Evolutionary conservation across 1,284 basidiomycete genomes (phyloP), one percentile per base, ranked within the genome.

Genomic region (Papiliotrema flavescens): DNA sequence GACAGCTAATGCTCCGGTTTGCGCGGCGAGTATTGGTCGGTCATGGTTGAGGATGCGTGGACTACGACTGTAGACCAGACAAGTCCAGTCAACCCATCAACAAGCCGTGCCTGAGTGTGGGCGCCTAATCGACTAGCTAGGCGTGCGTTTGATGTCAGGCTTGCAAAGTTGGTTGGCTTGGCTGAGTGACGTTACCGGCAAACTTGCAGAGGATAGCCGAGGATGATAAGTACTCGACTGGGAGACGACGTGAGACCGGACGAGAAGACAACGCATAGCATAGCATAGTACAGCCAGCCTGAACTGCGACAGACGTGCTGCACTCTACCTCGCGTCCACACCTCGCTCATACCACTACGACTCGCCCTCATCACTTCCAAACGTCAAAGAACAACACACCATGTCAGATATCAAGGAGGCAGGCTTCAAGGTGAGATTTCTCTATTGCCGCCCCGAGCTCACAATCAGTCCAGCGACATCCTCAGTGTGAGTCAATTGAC

Each of bases 391-490:
- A 32, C 6, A 32, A 6, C 11, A 22, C 53, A 63, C 22, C 34
- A 76, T 76, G 75, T 70, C 72, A 45, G 73, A 76, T 46, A 59
- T 78, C 65, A 74, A 75, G 57, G 72, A 76, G 62, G 36, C 60
- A 17, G 76, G 76, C 40, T 78, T 77, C 69, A 70, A 75, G 69
- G 76, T 74, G 42, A 48, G 69, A 8, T 20, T 9, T 9, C 15
- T n/a, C n/a, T n/a, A n/a, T n/a, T n/a, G n/a, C n/a, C n/a, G n/a
- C n/a, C n/a, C n/a, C n/a, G n/a, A 39, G 24, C 20, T 47, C 35
- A 49, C 17, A 11, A 11, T 32, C 60, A 91, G 89, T 78, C 87
- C 46, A 89, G 88, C 53, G 84, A 85, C 43, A 80, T 87, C 69
- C 78, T 92, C 57, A 76, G 81, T 20, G 79, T 71, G 48, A 56